Evolutionary conservation across 2,329 filamentous ascomycete species (phyloP), one percentile per base, ranked within the genome.

Genomic region (Sporothrix pseudoabietina): DNA sequence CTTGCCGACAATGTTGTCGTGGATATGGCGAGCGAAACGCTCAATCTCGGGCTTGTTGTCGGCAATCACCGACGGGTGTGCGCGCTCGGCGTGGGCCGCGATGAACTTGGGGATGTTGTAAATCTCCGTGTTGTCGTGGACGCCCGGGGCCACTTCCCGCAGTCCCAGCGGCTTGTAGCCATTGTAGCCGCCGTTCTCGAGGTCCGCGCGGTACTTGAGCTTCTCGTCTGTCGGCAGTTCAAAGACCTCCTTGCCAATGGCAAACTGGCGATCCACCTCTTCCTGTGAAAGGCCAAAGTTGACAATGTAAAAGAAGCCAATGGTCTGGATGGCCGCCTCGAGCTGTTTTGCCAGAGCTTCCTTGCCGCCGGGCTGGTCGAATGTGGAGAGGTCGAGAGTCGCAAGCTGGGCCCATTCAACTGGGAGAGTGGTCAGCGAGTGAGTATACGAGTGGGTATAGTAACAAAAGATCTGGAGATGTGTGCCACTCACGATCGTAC

Each of bases 101-200:
- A 83, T 83, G 74, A 88, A 89, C 75, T 90, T 90, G 71, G 87
- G 85, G 10, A 89, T 85, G 77, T 89, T 89, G 81, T 86, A 89
- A 1, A 89, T 85, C 75, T 90, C 85, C 39, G 88, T 82, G 75
- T 89, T 89, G 76, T 90, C 87, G 26, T 77, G 81, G 72, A 84
- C 79, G 1, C 84, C 82, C 0, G 76, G 75, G 32, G 73, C 71
- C 19, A 78, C 30, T 49, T 75, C 72, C 3, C 73, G 72, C 9
- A 77, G 76, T 0, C 84, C 84, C 1, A 82, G 81, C 2, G 84
- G 84, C 54, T 84, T 80, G 75, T 85, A 86, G 14, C 85, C 86
- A 73, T 87, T 87, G 78, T 87, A 87, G 71, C 85, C 84, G 26
- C 85, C 85, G 0, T 80, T 79, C 30, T 81, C 82, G 1, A 85